phyloP scores from a whole-genome alignment of 106 monocot genomes.

The Dioscorea dumetorum region DNA sequence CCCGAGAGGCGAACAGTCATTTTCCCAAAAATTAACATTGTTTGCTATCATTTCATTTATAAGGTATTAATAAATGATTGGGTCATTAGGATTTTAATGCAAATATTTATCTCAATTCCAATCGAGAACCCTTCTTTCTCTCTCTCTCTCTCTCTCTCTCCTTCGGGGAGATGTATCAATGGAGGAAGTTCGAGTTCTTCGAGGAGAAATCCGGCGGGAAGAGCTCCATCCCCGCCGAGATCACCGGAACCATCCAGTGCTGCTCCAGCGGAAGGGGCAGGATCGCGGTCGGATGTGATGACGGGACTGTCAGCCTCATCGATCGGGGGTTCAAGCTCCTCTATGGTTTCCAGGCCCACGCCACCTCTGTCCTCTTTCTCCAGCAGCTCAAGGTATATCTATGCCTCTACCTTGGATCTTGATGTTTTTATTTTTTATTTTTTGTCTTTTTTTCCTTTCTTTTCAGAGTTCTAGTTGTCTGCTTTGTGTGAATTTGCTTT shows the following conservation, averaged over 20 bases:
- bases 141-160: neutral
- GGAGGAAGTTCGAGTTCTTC: conserved; percentile 90
- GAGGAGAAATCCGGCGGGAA: conserved; percentile 81
- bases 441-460: neutral
- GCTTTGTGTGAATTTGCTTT: neutral
- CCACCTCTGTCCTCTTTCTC: conserved; percentile 63
- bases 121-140: no score
- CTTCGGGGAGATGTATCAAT: conserved; percentile 24
- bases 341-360: conserved; percentile 66
- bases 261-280: conserved; percentile 73
- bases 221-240: conserved; percentile 46
- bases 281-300: conserved; percentile 66
- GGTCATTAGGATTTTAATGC: no score
- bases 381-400: conserved; percentile 82
- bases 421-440: neutral
- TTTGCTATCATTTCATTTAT: no score
- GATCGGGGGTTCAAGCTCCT: conserved; percentile 76
- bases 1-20: no score
- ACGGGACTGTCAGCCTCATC: conserved; percentile 68
- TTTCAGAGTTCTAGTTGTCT: neutral
- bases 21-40: no score
- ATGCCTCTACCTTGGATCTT: neutral
- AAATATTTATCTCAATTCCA: no score
- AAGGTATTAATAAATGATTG: no score
- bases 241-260: conserved; percentile 43